Evolutionary conservation across 192 early-diverging fungal species (phyloP), one percentile per base, ranked within the genome.

Genomic region (Cladochytrium replicatum): DNA sequence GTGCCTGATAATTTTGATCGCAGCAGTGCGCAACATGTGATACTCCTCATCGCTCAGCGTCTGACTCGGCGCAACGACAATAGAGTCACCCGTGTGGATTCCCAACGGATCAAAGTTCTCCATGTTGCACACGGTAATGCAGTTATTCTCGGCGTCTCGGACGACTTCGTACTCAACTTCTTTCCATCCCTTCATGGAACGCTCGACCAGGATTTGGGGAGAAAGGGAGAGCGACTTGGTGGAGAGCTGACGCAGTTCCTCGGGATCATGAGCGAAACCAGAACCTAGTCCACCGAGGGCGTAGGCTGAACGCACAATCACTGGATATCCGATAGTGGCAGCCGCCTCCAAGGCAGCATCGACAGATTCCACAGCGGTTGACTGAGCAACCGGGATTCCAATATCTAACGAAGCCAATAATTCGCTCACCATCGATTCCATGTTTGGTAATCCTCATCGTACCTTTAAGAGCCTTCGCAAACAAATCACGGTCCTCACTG

Each of bases 81-180:
- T 98, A n/a, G 90, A 93, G 64, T 98, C 94, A 49, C 94, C 94
- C 2, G 94, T 98, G 70, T 98, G 94, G 32, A 89, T 88, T 21
- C 95, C 91, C 29, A 98, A 83, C 21, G 95, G 95, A 55, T 98
- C 95, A 76, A 98, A 96, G 83, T 98, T 98, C 66, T 98, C 92
- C 92, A 96, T 98, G 77, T 98, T 98, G 68, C 95, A 98, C 31
- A 98, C 93, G 23, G 95, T 96, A 46, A 99, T 91, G 67, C 95
- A 99, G 73, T 99, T 99, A 68, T 99, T 81, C 41, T 82, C 77
- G 41, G 88, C 81, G 67, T 99, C 95, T 53, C 95, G 85, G 23
- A 99, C 91, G 28, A 98, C 92, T 61, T 98, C 94, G 63, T 98
- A 99, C 71, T 99, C 95, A 42, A 99, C 79, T 71, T 98, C 95